Conservation (phyloP, 1,139 yeast species). For the Eremothecium coryli region DNA sequence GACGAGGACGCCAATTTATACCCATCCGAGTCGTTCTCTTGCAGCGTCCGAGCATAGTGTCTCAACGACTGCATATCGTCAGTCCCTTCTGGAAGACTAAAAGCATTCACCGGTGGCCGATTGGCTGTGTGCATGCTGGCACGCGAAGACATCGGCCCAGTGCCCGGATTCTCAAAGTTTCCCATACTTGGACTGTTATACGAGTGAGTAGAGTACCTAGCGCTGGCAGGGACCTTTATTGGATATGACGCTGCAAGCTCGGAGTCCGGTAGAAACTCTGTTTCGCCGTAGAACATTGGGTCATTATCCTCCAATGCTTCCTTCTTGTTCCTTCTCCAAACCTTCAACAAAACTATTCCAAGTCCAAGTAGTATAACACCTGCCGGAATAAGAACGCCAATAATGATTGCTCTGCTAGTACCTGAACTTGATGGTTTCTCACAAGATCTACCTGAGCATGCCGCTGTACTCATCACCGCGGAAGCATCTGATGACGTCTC, state of each 20-base stretch:
- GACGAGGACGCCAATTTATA: conserved; percentile 19
- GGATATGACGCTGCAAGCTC: conserved; percentile 17
- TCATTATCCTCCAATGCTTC: conserved; percentile 53
- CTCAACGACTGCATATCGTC: conserved; percentile 22
- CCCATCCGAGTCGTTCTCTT: conserved; percentile 23
- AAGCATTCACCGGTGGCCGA: conserved; percentile 22
- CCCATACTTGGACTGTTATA: too few species aligned
- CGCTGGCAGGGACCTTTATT: conserved; percentile 1
- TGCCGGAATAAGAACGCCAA: conserved; percentile 60
- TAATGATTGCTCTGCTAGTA: conserved; percentile 39
- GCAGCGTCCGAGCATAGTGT: conserved; percentile 24
- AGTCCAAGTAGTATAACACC: conserved; percentile 42
- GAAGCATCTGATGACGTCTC: too few species aligned
- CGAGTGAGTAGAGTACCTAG: too few species aligned
- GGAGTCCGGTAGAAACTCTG: conserved; percentile 49
- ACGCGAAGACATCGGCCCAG: not conserved
- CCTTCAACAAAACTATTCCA: conserved; percentile 43
- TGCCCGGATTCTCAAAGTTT: too few species aligned
- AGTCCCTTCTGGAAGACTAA: conserved; percentile 21
- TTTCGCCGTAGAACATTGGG: conserved; percentile 74
- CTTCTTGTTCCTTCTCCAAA: conserved; percentile 51
- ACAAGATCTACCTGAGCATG: not conserved
- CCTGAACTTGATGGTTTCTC: conserved; percentile 32
- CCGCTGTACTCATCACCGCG: not conserved
- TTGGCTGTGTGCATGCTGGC: conserved; percentile 1